These are phyloP conservation scores for Angomonas deanei DNA, from an alignment of 208 protist species.

Conservation along the genomic window DNA sequence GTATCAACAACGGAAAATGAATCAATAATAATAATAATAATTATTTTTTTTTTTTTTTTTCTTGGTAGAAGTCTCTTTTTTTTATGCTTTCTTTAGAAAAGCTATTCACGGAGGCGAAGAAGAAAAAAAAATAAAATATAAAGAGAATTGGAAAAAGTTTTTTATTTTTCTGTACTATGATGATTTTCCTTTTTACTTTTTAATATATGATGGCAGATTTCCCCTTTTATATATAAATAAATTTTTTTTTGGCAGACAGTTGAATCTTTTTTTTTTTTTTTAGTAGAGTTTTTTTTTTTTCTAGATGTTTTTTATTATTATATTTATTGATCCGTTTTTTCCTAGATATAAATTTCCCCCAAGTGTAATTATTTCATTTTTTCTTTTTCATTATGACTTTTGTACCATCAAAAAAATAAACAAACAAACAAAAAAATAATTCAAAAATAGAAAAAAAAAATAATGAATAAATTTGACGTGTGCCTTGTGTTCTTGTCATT, in stretches of 20 bases:
- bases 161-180: background rate
- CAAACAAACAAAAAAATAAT: background rate
- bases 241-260: too few relatives aligned
- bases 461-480: background rate
- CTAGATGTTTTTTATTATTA: background rate
- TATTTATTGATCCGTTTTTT: background rate
- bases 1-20: background rate
- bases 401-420: conserved; percentile 5
- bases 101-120: too few relatives aligned
- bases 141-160: too few relatives aligned
- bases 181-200: background rate
- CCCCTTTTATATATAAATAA: too few relatives aligned
- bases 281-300: conserved; percentile 7
- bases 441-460: background rate
- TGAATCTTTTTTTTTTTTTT: background rate
- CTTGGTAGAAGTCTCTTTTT: background rate
- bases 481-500: background rate
- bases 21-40: conserved; percentile 1
- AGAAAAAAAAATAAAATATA: too few relatives aligned
- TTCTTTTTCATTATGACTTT: background rate
- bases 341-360: background rate
- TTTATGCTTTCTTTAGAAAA: too few relatives aligned
- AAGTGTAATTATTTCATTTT: background rate
- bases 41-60: too few relatives aligned
- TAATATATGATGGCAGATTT: too few relatives aligned